phyloP scores from a whole-genome alignment of 257 asterid species.

The Haberlea rhodopensis region DNA sequence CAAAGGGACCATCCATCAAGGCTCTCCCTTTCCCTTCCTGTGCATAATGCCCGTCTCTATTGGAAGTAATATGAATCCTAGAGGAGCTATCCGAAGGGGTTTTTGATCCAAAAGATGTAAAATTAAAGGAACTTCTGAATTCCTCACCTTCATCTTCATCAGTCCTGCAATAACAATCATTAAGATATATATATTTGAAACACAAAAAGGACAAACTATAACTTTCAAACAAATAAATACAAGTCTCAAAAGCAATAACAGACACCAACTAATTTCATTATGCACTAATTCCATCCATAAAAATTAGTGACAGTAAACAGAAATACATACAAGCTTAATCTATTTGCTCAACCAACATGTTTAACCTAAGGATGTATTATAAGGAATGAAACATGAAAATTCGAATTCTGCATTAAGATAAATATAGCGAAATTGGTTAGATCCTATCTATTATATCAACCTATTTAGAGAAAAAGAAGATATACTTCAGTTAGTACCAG shows the following conservation, averaged over 20 bases:
- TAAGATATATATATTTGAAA: slow-evolving; percentile 6
- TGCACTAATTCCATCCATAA: background rate
- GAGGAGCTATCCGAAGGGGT: slow-evolving; percentile 86
- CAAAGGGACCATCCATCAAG: slow-evolving; percentile 40
- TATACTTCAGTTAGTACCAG: background rate
- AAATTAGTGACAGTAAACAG: background rate
- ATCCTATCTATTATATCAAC: background rate
- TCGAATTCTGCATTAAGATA: slow-evolving; percentile 15
- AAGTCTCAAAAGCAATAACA: background rate
- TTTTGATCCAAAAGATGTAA: slow-evolving; percentile 59
- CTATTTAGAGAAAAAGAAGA: too few relatives aligned
- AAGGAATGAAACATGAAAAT: slow-evolving; percentile 5
- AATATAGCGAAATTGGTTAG: background rate
- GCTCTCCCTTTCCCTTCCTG: slow-evolving; percentile 57
- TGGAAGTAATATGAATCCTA: slow-evolving; percentile 52
- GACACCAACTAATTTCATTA: background rate
- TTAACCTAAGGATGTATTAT: background rate
- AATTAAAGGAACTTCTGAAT: slow-evolving; percentile 47
- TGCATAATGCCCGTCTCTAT: slow-evolving; percentile 56
- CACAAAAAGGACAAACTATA: slow-evolving; percentile 12
- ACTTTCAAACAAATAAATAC: background rate
- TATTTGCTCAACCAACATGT: slow-evolving; percentile 6
- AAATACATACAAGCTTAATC: background rate
- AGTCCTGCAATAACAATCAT: slow-evolving; percentile 48
- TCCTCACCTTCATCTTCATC: slow-evolving; percentile 80